Percentiles rank a stretch among this genome's conserved stretches.
phyloP scores from a whole-genome alignment of 2,329 filamentous ascomycete genomes.

The Falciphora oryzae region DNA sequence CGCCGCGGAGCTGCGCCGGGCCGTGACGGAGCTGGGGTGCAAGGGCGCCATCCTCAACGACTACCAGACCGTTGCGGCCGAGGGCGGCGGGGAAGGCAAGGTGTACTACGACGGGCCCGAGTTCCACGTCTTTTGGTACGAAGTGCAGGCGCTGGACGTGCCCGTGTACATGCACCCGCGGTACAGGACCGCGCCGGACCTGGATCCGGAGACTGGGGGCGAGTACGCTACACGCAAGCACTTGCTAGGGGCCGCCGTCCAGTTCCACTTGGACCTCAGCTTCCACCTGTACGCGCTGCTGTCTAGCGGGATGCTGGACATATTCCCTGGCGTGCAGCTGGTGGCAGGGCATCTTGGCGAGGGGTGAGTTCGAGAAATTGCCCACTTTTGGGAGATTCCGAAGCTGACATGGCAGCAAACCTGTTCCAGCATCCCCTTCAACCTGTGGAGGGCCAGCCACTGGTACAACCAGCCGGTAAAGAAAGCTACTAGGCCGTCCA shows the following conservation, averaged over 20 bases:
- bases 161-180: constrained; percentile 30
- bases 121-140: constrained; percentile 26
- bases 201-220: constrained; percentile 17
- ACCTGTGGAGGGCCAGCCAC: constrained; percentile 33
- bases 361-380: constrained; percentile 23
- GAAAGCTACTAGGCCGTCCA: constrained; percentile 28
- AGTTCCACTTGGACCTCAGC: constrained; percentile 36
- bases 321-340: constrained; percentile 33
- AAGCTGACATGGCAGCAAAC: no score
- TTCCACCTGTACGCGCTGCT: constrained; percentile 40
- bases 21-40: constrained; percentile 26
- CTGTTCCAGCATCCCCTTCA: constrained; percentile 34
- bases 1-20: constrained; percentile 23
- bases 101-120: constrained; percentile 26
- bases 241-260: constrained; percentile 29
- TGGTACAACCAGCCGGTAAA: constrained; percentile 39
- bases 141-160: constrained; percentile 25
- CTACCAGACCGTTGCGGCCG: constrained; percentile 21
- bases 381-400: background rate
- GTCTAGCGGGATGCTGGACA: constrained; percentile 36
- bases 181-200: constrained; percentile 24
- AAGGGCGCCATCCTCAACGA: constrained; percentile 29
- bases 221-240: constrained; percentile 26
- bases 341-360: constrained; percentile 38
- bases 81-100: constrained; percentile 17